Conservation (phyloP, 306 rosid genomes). For the Betula pendula region DNA sequence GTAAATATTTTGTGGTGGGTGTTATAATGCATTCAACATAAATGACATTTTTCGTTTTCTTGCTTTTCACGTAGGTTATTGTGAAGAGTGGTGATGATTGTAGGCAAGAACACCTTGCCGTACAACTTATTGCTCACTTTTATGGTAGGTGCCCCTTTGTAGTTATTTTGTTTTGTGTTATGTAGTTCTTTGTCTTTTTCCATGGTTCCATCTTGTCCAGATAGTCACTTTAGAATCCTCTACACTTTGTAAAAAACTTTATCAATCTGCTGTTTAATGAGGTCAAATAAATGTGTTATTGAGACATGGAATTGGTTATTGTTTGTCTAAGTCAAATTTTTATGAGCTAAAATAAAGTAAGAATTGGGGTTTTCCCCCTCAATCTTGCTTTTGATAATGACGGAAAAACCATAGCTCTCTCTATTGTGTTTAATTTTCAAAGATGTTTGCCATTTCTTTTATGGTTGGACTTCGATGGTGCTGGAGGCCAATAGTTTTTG, state of each 20-base stretch:
- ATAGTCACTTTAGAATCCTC: conserved; percentile 9
- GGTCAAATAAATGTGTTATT: conserved; percentile 14
- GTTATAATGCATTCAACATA: conserved; percentile 18
- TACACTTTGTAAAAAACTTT: conserved; percentile 3
- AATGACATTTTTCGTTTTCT: conserved; percentile 19
- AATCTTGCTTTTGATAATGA: not conserved
- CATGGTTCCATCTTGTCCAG: conserved; percentile 5
- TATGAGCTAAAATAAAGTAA: conserved; percentile 4
- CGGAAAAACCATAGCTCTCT: not conserved
- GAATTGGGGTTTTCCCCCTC: not conserved
- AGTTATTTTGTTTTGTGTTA: conserved; percentile 10
- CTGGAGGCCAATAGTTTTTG: not conserved
- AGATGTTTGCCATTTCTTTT: not conserved
- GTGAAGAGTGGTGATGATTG: conserved; percentile 99
- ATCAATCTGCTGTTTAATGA: not conserved
- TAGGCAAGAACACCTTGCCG: conserved; percentile 99
- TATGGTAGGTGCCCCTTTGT: conserved; percentile 57
- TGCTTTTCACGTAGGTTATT: conserved; percentile 57
- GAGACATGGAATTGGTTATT: not conserved
- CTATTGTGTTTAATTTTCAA: not conserved
- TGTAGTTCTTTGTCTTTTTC: conserved; percentile 14
- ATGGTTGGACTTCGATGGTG: not conserved
- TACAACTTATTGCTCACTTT: conserved; percentile 97
- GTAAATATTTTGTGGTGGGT: conserved; percentile 20
- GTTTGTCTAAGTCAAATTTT: conserved; percentile 6